Percentiles rank a stretch among this genome's conserved stretches.
phyloP scores from a whole-genome alignment of 2,329 filamentous ascomycete genomes.

The Fusarium nematophilum region DNA sequence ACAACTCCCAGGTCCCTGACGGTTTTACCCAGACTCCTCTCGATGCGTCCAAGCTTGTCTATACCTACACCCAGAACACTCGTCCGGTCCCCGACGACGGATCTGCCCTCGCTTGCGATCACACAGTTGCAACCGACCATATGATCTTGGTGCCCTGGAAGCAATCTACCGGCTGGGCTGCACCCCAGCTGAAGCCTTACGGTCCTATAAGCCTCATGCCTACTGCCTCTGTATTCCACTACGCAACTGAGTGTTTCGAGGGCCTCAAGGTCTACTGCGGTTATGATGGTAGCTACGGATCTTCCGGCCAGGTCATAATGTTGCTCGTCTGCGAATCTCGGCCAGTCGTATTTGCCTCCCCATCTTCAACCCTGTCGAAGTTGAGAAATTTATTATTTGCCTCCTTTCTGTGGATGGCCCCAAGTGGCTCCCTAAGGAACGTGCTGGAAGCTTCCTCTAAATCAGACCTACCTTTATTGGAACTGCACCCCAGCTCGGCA shows the following conservation, averaged over 20 bases:
- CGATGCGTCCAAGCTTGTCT: constrained; percentile 70
- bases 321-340: constrained; percentile 71
- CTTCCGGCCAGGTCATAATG: constrained; percentile 82
- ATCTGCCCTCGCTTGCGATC: constrained; percentile 57
- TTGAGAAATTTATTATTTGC: constrained; percentile 78
- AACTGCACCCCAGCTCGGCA: constrained; percentile 11
- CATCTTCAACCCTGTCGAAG: constrained; percentile 74
- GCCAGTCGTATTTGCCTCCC: constrained; percentile 78
- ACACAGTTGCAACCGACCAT: constrained; percentile 81
- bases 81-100: constrained; percentile 65
- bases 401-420: constrained; percentile 79
- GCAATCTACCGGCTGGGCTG: constrained; percentile 73
- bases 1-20: constrained; percentile 51
- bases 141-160: constrained; percentile 84
- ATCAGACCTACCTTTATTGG: constrained; percentile 21
- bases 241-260: constrained; percentile 92
- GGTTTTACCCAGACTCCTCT: constrained; percentile 67
- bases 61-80: constrained; percentile 62
- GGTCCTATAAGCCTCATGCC: constrained; percentile 82
- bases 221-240: constrained; percentile 84
- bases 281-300: constrained; percentile 77
- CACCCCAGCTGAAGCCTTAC: constrained; percentile 80
- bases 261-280: constrained; percentile 86
- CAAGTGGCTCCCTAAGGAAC: constrained; percentile 81
- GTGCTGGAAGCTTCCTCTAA: constrained; percentile 42